phyloP scores from a whole-genome alignment of 2,329 filamentous ascomycete species.

The Aureobasidium melanogenum region DNA sequence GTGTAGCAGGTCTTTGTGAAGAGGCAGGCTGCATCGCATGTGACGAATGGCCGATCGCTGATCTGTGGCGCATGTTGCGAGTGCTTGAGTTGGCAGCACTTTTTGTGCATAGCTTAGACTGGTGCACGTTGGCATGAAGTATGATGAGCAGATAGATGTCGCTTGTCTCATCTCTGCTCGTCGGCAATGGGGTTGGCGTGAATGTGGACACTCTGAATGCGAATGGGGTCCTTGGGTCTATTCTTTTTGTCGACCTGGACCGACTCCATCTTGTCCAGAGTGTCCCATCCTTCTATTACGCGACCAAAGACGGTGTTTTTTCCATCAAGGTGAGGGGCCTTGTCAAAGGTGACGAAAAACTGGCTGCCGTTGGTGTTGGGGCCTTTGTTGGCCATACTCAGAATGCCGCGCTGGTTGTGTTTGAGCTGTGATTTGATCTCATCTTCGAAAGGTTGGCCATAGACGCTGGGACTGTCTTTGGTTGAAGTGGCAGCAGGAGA shows the following conservation, averaged over 20 bases:
- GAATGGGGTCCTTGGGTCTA: slow-evolving; percentile 56
- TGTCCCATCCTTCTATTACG: slow-evolving; percentile 50
- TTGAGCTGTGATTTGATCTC: slow-evolving; percentile 62
- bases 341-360: slow-evolving; percentile 72
- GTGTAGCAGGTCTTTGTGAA: not conserved
- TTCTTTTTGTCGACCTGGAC: slow-evolving; percentile 71
- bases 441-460: slow-evolving; percentile 62
- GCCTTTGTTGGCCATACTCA: slow-evolving; percentile 95
- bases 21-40: not conserved
- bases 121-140: not conserved
- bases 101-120: not conserved
- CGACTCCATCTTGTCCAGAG: slow-evolving; percentile 62
- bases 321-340: slow-evolving; percentile 71
- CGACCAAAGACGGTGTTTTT: slow-evolving; percentile 79
- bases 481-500: slow-evolving; percentile 37
- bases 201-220: slow-evolving; percentile 61
- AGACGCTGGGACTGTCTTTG: slow-evolving; percentile 54
- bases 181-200: slow-evolving; percentile 71
- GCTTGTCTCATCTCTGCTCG: slow-evolving; percentile 22
- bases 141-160: not conserved
- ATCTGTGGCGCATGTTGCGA: not conserved
- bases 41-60: not conserved
- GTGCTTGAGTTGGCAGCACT: not conserved
- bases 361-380: slow-evolving; percentile 88
- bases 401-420: slow-evolving; percentile 34